Base-by-base conservation (phyloP, 108 stramenopile species). In the Stephanodiscus triporus region DNA sequence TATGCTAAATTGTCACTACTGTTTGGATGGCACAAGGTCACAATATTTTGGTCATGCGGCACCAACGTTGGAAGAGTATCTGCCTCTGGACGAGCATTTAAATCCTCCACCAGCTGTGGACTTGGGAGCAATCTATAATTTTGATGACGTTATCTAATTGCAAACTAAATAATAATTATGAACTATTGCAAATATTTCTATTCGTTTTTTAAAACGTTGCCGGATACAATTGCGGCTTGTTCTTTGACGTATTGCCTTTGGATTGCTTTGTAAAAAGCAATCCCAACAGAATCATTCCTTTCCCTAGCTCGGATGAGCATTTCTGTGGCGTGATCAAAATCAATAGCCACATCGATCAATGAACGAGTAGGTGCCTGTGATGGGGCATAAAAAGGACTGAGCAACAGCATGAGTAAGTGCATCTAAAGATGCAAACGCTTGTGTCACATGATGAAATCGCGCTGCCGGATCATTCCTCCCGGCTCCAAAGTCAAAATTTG, bases 1-100 rank as follows among this genome's bases (percentile, higher is more conserved):
- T 32, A 43, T 72, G 29, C 62, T 72, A 45, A 72, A 72, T 62
- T 72, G 70, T 47, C 40, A 30, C 58, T 70, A 70, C 40, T 70
- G 70, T 32, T 17, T 36, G 20, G 61, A 17, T 59, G 70, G 61
- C 13, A 70, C 70, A 27, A 38, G 72, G 24, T 51, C 38, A 13
- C 30, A 59, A 10, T 61, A 32, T 29, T 72, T 72, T 61, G 71
- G 71, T n/a, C 48, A 72, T 16, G 27, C 29, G 13, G 47, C 71
- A 34, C 71, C 71, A 72, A 51, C 63, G 10, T 4, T 72, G 22
- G 71, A 72, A 20, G 71, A 72, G 17, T 72, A 72, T n/a, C 22
- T 72, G 24, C 71, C 60, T n/a, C 16, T 62, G 9, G 40, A 63
- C 20, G 62, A 73, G 24, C 45, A 29, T 63, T 19, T 73, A 16